phyloP scores from a whole-genome alignment of 768 basidiomycete genomes.

The Naematelia encephala region DNA sequence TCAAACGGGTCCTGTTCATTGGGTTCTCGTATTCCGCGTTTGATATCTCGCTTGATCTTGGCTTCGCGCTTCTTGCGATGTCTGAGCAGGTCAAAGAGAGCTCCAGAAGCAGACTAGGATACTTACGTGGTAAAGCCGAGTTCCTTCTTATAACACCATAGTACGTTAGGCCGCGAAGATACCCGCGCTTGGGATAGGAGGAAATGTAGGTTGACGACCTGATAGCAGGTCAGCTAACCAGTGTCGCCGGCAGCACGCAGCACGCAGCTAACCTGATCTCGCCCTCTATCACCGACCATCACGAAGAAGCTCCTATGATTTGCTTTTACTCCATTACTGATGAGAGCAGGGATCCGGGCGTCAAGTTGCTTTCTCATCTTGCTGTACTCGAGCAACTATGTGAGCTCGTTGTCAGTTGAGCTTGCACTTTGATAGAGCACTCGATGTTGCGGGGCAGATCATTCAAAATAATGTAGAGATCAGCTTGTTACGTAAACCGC shows the following conservation, averaged over 20 bases:
- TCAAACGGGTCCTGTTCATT: conserved; percentile 98
- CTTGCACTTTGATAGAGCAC: too few relatives aligned
- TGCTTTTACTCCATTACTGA: conserved; percentile 87
- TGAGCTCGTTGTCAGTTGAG: neutral
- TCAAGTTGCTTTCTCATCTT: conserved; percentile 62
- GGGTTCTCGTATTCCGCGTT: conserved; percentile 85
- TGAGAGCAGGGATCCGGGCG: conserved; percentile 84
- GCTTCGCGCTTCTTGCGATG: conserved; percentile 96
- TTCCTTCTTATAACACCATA: conserved; percentile 99
- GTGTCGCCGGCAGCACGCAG: neutral
- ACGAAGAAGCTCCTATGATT: conserved; percentile 95
- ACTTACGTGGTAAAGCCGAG: conserved; percentile 87
- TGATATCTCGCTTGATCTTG: conserved; percentile 94
- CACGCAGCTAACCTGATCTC: conserved; percentile 66
- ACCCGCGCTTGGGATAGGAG: conserved; percentile 86
- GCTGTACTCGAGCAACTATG: too few relatives aligned
- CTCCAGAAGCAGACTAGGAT: neutral
- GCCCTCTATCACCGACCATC: conserved; percentile 86
- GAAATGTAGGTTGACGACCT: conserved; percentile 83
- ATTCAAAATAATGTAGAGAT: neutral
- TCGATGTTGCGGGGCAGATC: neutral
- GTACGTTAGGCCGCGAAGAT: conserved; percentile 80
- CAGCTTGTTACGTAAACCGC: neutral
- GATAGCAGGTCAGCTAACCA: neutral
- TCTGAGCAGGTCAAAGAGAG: conserved; percentile 51